Conservation (phyloP, 805 yeast species). For the Saccharomycopsis vini region DNA sequence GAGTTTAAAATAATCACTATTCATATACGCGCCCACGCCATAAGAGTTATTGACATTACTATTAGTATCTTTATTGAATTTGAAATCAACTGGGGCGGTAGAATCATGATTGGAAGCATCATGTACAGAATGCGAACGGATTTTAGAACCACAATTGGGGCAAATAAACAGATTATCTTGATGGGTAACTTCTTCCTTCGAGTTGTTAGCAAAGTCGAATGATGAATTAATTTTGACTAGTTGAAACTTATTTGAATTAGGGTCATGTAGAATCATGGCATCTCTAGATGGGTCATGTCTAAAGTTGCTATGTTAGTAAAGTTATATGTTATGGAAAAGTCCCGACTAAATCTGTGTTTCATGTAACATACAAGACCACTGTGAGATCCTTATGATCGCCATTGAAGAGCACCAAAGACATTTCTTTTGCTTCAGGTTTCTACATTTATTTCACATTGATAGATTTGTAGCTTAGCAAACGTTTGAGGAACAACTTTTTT, state of each 20-base stretch:
- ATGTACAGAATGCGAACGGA: neutral
- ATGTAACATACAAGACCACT: slow-evolving; percentile 16
- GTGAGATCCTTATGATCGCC: slow-evolving; percentile 7
- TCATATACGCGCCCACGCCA: slow-evolving; percentile 4
- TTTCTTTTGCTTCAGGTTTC: too few species aligned
- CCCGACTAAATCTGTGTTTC: neutral
- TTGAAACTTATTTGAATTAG: slow-evolving; percentile 13
- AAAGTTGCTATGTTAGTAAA: slow-evolving; percentile 1
- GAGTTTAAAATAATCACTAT: slow-evolving; percentile 16
- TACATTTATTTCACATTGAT: too few species aligned
- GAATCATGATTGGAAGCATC: too few species aligned
- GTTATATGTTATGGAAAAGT: neutral
- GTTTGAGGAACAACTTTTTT: too few species aligned
- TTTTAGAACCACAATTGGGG: slow-evolving; percentile 1
- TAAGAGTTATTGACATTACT: neutral
- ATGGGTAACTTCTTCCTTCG: too few species aligned
- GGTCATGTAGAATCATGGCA: slow-evolving; percentile 17
- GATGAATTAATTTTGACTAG: slow-evolving; percentile 10
- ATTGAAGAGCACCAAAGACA: slow-evolving; percentile 18
- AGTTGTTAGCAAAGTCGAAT: too few species aligned
- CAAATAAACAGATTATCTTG: too few species aligned
- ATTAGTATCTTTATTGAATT: too few species aligned
- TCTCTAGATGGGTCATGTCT: slow-evolving; percentile 19
- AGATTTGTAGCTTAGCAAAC: too few species aligned
- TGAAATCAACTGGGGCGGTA: too few species aligned